Conservation (phyloP, 768 basidiomycete genomes). For the Rhodotorula taiwanensis region DNA sequence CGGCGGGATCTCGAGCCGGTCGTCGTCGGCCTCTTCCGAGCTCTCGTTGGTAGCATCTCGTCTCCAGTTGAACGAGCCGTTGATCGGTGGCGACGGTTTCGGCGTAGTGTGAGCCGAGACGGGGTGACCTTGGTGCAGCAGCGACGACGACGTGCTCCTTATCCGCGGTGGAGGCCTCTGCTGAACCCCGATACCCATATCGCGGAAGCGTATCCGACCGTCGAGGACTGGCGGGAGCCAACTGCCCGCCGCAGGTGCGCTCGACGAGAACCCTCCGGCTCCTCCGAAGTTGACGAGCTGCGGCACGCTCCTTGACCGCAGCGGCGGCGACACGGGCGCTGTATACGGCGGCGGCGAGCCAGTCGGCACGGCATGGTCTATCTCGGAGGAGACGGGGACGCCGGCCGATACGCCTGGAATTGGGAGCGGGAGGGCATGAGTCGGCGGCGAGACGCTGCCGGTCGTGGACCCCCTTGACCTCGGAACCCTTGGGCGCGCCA, state of each 20-base stretch:
- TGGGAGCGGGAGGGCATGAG: too few relatives aligned
- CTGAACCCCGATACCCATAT: not conserved
- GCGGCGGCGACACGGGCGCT: slow-evolving; percentile 16
- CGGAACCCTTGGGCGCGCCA: too few relatives aligned
- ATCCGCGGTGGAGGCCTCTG: not conserved
- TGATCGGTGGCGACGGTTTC: not conserved
- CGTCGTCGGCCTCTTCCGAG: not conserved
- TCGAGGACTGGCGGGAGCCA: not conserved
- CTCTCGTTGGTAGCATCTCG: not conserved
- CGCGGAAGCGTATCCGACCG: not conserved
- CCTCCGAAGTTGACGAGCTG: slow-evolving; percentile 15
- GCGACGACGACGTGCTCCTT: slow-evolving; percentile 3
- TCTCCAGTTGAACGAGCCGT: not conserved
- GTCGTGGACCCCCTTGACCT: too few relatives aligned
- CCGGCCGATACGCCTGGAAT: too few relatives aligned
- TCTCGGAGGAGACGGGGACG: too few relatives aligned
- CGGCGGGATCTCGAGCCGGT: slow-evolving; percentile 23
- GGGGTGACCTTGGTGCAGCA: not conserved
- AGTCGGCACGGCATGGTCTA: not conserved
- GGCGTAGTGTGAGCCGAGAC: not conserved
- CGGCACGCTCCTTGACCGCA: slow-evolving; percentile 16
- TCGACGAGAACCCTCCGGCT: not conserved
- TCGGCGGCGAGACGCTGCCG: too few relatives aligned
- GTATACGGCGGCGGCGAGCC: slow-evolving; percentile 24
- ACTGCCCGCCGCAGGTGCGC: too few relatives aligned